Base-by-base conservation (phyloP, 2,329 filamentous ascomycete species). In the Chaetomiaceae sp. region DNA sequence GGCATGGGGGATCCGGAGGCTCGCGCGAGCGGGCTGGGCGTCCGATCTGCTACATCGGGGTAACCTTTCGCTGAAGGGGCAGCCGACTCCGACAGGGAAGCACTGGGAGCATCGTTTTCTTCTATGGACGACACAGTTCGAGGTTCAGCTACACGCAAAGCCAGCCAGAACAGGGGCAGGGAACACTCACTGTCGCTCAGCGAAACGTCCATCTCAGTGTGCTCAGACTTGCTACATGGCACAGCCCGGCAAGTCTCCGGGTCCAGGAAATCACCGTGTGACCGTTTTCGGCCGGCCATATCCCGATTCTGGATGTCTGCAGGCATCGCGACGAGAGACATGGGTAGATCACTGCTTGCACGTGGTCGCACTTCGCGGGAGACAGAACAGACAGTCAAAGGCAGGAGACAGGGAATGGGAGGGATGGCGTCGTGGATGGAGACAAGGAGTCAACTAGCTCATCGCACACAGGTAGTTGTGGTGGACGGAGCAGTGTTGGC, bases 21-120 rank as follows among this genome's bases (percentile, higher is more conserved):
- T 27, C 57, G 59, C 14, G 63, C 54, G 3, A 67, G 65, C 2
- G 68, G 71, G 49, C 64, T 70, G 47, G 65, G 69, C 19, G 64
- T 67, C 12, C 64, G 57, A 10, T 75, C 72, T 18, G 67, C 69
- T n/a, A 72, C 60, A 6, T 63, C 59, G 27, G 64, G 56, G 41
- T 63, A 60, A 40, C 65, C 57, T 32, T 56, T 61, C 22, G 40
- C 24, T 2, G 42, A 30, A 3, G 51, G 37, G 7, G 48, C 49
- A 7, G 38, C 18, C n/a, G 42, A 11, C 26, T 6, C n/a, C n/a
- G 26, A 27, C 15, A 22, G 8, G 8, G 44, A 36, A 32, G 37
- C 19, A 33, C 27, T 26, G 2, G 42, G 46, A 11, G 36, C 29
- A 32, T 44, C 43, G 22, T 57, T 57, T 34, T 57, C 53, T 32